Evolutionary conservation across 2,329 filamentous ascomycete genomes (phyloP).

Genomic region (Alternaria ethzedia): DNA sequence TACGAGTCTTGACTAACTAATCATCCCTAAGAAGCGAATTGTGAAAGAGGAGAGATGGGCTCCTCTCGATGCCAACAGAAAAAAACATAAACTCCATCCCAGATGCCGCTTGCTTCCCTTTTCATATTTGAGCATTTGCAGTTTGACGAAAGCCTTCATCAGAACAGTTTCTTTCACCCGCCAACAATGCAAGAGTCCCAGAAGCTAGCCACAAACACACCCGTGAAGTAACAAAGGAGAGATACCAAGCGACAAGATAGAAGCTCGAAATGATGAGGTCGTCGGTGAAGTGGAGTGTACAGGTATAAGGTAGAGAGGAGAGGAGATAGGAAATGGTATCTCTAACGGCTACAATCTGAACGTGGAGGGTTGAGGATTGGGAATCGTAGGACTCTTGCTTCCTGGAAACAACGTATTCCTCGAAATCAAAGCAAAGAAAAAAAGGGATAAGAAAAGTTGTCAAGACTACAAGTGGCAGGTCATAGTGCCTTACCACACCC

Average conservation of each 20-base stretch:
- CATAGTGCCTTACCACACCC: slow-evolving; percentile 85
- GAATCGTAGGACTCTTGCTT: slow-evolving; percentile 34
- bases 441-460: slow-evolving; percentile 47
- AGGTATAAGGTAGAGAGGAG: slow-evolving; percentile 27
- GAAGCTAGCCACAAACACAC: slow-evolving; percentile 18
- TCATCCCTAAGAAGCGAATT: slow-evolving; percentile 45
- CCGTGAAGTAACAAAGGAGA: slow-evolving; percentile 41
- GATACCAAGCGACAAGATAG: slow-evolving; percentile 38
- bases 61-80: slow-evolving; percentile 29
- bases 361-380: slow-evolving; percentile 18
- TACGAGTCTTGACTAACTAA: slow-evolving; percentile 52
- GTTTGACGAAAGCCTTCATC: slow-evolving; percentile 24
- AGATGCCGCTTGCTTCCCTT: slow-evolving; percentile 25
- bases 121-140: slow-evolving; percentile 24
- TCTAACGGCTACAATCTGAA: slow-evolving; percentile 47
- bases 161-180: slow-evolving; percentile 33
- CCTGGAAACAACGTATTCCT: slow-evolving; percentile 24
- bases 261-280: slow-evolving; percentile 23
- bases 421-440: slow-evolving; percentile 31
- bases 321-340: slow-evolving; percentile 48
- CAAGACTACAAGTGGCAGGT: slow-evolving; percentile 64
- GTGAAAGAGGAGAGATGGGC: slow-evolving; percentile 12
- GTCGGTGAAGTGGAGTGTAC: slow-evolving; percentile 29
- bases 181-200: slow-evolving; percentile 21
- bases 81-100: slow-evolving; percentile 26